Conservation (phyloP, 2,329 filamentous ascomycete species). For the Arthroderma uncinatum region DNA sequence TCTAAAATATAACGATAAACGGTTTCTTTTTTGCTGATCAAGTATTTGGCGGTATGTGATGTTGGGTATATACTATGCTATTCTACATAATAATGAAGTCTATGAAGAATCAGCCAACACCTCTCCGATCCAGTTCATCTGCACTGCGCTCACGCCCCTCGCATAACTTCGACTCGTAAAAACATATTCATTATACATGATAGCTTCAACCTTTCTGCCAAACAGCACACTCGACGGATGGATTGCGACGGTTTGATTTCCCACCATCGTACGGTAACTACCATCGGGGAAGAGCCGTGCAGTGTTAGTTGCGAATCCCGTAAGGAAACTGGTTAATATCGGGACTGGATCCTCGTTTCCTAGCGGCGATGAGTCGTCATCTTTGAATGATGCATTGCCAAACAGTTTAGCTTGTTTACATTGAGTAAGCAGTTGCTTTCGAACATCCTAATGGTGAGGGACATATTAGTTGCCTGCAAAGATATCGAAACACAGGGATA, state of each 20-base stretch:
- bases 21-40: too few species aligned
- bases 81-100: neutral
- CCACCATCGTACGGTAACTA: constrained; percentile 50
- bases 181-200: constrained; percentile 55
- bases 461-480: neutral
- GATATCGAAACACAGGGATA: neutral
- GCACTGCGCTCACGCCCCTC: constrained; percentile 50
- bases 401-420: constrained; percentile 41
- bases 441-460: constrained; percentile 41
- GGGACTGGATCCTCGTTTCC: constrained; percentile 33
- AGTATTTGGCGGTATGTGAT: neutral
- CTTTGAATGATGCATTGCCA: constrained; percentile 16
- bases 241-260: constrained; percentile 52
- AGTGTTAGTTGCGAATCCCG: constrained; percentile 50
- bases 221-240: constrained; percentile 52
- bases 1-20: too few species aligned
- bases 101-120: constrained; percentile 20
- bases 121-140: constrained; percentile 52
- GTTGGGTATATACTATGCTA: neutral
- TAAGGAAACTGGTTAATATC: constrained; percentile 48
- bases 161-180: constrained; percentile 55
- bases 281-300: constrained; percentile 50
- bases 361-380: constrained; percentile 3
- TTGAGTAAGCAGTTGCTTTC: constrained; percentile 49
- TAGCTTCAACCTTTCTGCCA: constrained; percentile 49